Conservation (phyloP, 2,329 filamentous ascomycete species). For the Curvularia verruculosa region DNA sequence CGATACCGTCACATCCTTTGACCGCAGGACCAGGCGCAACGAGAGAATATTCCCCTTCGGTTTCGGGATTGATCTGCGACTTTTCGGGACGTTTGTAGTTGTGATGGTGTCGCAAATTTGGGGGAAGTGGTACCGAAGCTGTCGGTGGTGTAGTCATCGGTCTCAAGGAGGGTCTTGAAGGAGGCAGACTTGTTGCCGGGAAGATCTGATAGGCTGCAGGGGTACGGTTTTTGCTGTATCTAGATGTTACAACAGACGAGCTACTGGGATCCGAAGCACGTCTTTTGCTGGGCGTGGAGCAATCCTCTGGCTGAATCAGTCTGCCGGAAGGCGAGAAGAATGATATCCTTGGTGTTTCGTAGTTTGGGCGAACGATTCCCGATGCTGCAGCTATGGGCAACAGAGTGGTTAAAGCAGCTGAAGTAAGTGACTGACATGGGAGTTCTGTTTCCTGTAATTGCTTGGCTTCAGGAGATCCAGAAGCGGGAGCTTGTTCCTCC, state of each 20-base stretch:
- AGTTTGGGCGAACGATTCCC: conserved; percentile 41
- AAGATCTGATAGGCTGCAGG: conserved; percentile 11
- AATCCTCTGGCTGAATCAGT: conserved; percentile 37
- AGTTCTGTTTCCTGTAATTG: conserved; percentile 6
- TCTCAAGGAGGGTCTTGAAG: conserved; percentile 25
- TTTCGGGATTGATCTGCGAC: conserved; percentile 24
- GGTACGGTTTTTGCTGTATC: conserved; percentile 19
- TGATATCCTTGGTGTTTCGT: conserved; percentile 37
- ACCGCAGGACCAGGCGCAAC: conserved; percentile 20
- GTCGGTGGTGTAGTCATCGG: conserved; percentile 32
- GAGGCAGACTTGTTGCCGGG: conserved; percentile 17
- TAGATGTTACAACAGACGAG: conserved; percentile 16
- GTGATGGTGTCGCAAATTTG: conserved; percentile 31
- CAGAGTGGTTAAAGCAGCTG: conserved; percentile 45
- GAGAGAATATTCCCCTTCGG: conserved; percentile 18
- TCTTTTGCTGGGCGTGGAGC: conserved; percentile 18
- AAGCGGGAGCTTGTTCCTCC: conserved; percentile 20
- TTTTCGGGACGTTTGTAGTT: conserved; percentile 24
- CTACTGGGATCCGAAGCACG: conserved; percentile 14
- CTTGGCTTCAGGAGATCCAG: conserved; percentile 15
- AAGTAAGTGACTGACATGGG: conserved; percentile 35
- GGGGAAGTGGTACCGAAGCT: conserved; percentile 27
- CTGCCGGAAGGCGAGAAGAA: conserved; percentile 46
- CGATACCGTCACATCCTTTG: conserved; percentile 39
- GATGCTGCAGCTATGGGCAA: conserved; percentile 47